Base-by-base conservation (phyloP, 2,329 filamentous ascomycete species). In the Fusarium papillatum region DNA sequence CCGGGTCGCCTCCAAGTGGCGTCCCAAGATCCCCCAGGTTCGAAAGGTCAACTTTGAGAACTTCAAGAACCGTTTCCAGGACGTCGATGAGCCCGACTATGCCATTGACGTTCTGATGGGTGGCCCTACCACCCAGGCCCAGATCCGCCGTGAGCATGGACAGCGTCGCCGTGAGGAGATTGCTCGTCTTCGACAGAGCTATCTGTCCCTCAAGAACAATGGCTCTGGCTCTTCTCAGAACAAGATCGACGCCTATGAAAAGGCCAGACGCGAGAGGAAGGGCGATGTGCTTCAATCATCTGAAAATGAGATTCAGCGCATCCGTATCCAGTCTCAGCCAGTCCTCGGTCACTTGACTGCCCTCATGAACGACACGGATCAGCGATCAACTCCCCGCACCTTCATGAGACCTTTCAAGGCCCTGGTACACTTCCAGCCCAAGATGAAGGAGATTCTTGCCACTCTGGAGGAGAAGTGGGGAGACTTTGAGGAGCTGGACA, bases 41-140 rank as follows among this genome's bases (percentile, higher is more conserved):
- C 81, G 84, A 61, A 84, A 82, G 70, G 81, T 85, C 66, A 84
- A 85, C 76, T 86, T 86, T 66, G 84, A 86, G 72, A 81, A 84
- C 74, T 87, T 86, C 80, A 87, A 86, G 77, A 87, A 87, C 71
- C 80, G 83, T 64, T 85, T 84, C 71, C 77, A 83, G 16, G 79
- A 79, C 14, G 57, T 82, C 16, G 79, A 84, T 2, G 79, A 85
- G 70, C 82, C 78, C 29, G 80, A 83, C n/a, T 83, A 85, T 67
- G 83, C 83, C 39, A 80, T 87, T 24, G 85, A 87, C 3, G 85
- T 85, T 19, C 80, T 87, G 7, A 80, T 85, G 78, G 79, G 75
- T 9, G 83, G 83, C 0, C 68, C 81, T 4, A 79, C 82, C 6
- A 76, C 84, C 7, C 81, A 83, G 50, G 80, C 76, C 7, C 83